These are phyloP conservation scores for Arachis hypogaea DNA, from an alignment of 306 rosid species.

Conservation along the genomic window DNA sequence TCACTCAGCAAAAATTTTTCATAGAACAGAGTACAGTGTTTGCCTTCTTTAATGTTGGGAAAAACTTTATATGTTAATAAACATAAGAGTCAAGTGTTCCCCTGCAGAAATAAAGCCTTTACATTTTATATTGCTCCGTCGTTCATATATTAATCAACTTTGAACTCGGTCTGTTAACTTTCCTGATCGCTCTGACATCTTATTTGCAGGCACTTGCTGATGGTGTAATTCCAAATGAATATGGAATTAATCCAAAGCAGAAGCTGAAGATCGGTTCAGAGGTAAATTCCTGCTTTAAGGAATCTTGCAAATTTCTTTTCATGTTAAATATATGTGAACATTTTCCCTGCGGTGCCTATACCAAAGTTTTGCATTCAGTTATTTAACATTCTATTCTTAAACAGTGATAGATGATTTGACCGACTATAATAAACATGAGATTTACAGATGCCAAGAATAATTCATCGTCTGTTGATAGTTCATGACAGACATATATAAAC, in stretches of 20 bases:
- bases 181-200: slow-evolving; percentile 34
- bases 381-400: neutral
- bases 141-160: slow-evolving; percentile 38
- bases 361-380: neutral
- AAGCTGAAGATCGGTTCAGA: slow-evolving; percentile 94
- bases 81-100: slow-evolving; percentile 11
- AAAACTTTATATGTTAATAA: neutral
- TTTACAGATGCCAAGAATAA: slow-evolving; percentile 1
- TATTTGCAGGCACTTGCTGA: slow-evolving; percentile 85
- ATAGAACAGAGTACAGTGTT: slow-evolving; percentile 28
- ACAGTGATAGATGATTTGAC: neutral
- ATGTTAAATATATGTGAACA: neutral
- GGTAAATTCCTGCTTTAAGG: slow-evolving; percentile 49
- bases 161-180: slow-evolving; percentile 4
- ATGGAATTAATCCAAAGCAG: slow-evolving; percentile 92
- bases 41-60: slow-evolving; percentile 11
- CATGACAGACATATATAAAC: neutral
- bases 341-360: neutral
- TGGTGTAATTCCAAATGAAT: slow-evolving; percentile 97
- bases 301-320: slow-evolving; percentile 28
- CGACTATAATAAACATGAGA: neutral
- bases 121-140: slow-evolving; percentile 43
- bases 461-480: neutral
- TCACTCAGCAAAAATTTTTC: slow-evolving; percentile 20
- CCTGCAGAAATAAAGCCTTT: slow-evolving; percentile 5